Percentiles rank a stretch among this genome's conserved stretches.
Conservation (phyloP, 306 rosid genomes). For the Carpinus viminea region DNA sequence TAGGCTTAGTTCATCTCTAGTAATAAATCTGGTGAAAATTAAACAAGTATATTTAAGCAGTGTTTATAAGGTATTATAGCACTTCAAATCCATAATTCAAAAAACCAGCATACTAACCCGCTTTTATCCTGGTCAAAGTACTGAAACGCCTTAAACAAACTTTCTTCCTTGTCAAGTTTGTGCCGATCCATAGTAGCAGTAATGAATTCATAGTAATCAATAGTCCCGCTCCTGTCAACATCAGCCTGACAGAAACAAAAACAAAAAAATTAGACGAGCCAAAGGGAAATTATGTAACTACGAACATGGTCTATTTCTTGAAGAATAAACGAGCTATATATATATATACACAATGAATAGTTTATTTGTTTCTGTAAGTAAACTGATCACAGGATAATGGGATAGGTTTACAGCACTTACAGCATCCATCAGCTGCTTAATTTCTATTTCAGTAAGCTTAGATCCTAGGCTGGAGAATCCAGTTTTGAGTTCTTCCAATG, state of each 20-base stretch:
- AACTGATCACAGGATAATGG: neutral
- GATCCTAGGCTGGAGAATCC: constrained; percentile 86
- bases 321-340: neutral
- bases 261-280: neutral
- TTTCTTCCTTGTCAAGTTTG: constrained; percentile 75
- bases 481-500: constrained; percentile 76
- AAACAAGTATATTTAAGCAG: constrained; percentile 3
- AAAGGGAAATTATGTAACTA: neutral
- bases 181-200: constrained; percentile 96
- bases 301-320: neutral
- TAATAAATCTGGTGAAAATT: constrained; percentile 55
- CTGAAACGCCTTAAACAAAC: constrained; percentile 72
- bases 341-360: neutral
- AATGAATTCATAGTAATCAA: constrained; percentile 80
- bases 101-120: constrained; percentile 46
- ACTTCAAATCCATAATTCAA: neutral
- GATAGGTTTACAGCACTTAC: constrained; percentile 40
- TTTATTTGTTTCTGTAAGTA: neutral
- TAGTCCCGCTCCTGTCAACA: constrained; percentile 70
- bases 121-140: constrained; percentile 79
- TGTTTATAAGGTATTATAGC: neutral
- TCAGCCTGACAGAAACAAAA: constrained; percentile 62
- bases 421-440: constrained; percentile 86
- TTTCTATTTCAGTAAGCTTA: constrained; percentile 73
- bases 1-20: constrained; percentile 86